Evolutionary conservation across 768 basidiomycete species (phyloP), one percentile per base, ranked within the genome.

Genomic region (Lyophyllum atratum): DNA sequence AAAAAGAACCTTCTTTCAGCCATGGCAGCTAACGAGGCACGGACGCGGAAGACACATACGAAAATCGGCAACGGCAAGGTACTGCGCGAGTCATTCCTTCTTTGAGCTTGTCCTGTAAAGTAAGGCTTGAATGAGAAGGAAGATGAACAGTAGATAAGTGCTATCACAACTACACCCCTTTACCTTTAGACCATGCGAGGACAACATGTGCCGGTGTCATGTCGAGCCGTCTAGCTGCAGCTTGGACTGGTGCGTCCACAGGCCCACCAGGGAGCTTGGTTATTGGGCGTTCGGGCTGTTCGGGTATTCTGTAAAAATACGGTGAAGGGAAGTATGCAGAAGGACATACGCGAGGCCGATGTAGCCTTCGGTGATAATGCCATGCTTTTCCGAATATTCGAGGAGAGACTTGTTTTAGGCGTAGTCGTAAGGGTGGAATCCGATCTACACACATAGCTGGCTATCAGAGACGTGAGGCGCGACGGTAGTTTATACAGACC

Each of bases 111-210:
- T 90, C 6, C 86, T 87, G 46, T 15, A 26, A 9, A 33, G 22
- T 15, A 24, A 21, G 34, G n/a, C n/a, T 37, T 14, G 34, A 37
- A 31, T 11, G 6, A 43, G 26, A 42, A 17, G 22, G 37, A 45
- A 11, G 12, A 25, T 25, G 24, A 56, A 31, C 39, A 40, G 29
- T 40, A n/a, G n/a, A n/a, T n/a, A n/a, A 28, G 40, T 31, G 71
- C 80, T 50, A 88, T 90, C 58, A 90, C 85, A 47, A 89, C 81
- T 6, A 84, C 81, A 76, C 82, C 26, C 85, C 84, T 66, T 92
- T 92, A 28, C 80, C 77, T 62, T 76, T 80, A 1, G 84, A 83
- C 90, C 90, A 92, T 1, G 80, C 71, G 50, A 92, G 80, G 22
- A 92, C 71, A 29, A 90, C 83, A 62, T 92, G 90, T 1, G 80